These are phyloP conservation scores for Torulaspora globosa DNA, from an alignment of 1,139 yeast species.

Conservation along the genomic window DNA sequence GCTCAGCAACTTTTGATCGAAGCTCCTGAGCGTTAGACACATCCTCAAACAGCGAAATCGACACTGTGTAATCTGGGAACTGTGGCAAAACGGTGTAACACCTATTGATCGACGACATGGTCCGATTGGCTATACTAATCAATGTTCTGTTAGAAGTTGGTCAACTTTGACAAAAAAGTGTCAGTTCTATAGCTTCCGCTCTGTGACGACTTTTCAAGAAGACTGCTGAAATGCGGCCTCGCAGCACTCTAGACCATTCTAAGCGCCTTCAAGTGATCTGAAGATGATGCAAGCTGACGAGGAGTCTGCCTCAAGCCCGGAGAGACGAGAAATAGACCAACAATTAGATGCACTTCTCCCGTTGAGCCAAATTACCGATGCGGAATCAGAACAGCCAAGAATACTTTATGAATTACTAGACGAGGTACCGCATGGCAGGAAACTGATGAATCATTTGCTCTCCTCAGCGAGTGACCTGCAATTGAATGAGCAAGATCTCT, in stretches of 20 bases:
- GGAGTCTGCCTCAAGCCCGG: not conserved
- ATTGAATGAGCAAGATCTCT: conserved; percentile 2
- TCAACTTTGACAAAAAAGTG: conserved; percentile 1
- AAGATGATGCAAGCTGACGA: not conserved
- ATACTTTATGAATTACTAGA: conserved; percentile 27
- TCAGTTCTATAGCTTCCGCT: not conserved
- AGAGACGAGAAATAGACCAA: not conserved
- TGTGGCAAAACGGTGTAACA: conserved; percentile 39
- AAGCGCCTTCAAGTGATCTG: not conserved
- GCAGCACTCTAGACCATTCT: not conserved
- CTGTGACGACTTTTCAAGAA: not conserved
- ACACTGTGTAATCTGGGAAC: conserved; percentile 39
- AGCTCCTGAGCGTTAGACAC: conserved; percentile 43
- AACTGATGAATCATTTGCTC: conserved; percentile 22
- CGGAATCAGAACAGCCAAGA: not conserved
- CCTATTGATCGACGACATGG: not conserved
- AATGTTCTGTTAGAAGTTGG: not conserved
- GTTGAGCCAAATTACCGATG: not conserved
- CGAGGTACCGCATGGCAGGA: conserved; percentile 24
- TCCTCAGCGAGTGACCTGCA: conserved; percentile 5
- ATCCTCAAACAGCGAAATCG: conserved; percentile 41
- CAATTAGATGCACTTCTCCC: conserved; percentile 6
- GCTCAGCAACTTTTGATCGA: conserved; percentile 37
- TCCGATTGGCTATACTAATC: not conserved
- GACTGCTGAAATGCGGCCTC: not conserved